Conservation (phyloP, 1,284 basidiomycete genomes). For the Termitomyces sp. region DNA sequence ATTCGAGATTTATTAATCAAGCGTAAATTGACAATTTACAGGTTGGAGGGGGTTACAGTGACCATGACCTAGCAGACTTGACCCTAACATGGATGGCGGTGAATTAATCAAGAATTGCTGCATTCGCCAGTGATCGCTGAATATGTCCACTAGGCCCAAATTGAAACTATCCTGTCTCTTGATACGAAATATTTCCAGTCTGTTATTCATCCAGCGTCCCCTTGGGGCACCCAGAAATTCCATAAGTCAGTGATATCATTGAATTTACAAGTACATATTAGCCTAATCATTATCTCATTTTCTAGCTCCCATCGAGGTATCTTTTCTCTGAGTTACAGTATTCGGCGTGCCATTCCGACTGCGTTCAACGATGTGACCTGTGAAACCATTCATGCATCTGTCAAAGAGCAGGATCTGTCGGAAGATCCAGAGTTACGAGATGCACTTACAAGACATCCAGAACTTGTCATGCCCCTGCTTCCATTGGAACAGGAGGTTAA, state of each 20-base stretch:
- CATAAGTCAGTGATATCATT: conserved; percentile 46
- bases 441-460: conserved; percentile 37
- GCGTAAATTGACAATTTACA: conserved; percentile 21
- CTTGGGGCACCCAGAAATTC: conserved; percentile 56
- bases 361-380: conserved; percentile 43
- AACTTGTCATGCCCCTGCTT: conserved; percentile 39
- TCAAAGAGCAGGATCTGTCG: conserved; percentile 39
- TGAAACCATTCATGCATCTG: conserved; percentile 60
- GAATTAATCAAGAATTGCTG: conserved; percentile 18
- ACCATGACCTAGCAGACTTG: conserved; percentile 65
- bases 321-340: conserved; percentile 39
- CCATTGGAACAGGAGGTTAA: conserved; percentile 52
- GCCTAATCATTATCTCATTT: neutral
- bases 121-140: neutral
- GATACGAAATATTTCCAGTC: conserved; percentile 49
- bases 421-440: conserved; percentile 30
- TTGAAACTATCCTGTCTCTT: conserved; percentile 50
- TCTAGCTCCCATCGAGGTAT: conserved; percentile 49
- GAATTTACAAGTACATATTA: neutral
- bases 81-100: conserved; percentile 67
- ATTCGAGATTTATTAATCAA: neutral
- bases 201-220: conserved; percentile 45
- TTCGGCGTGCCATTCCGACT: conserved; percentile 47
- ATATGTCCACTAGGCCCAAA: conserved; percentile 40
- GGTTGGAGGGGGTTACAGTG: conserved; percentile 65